Evolutionary conservation across 331 rosid species (phyloP), one percentile per base, ranked within the genome.

Genomic region (Quercus phellos): DNA sequence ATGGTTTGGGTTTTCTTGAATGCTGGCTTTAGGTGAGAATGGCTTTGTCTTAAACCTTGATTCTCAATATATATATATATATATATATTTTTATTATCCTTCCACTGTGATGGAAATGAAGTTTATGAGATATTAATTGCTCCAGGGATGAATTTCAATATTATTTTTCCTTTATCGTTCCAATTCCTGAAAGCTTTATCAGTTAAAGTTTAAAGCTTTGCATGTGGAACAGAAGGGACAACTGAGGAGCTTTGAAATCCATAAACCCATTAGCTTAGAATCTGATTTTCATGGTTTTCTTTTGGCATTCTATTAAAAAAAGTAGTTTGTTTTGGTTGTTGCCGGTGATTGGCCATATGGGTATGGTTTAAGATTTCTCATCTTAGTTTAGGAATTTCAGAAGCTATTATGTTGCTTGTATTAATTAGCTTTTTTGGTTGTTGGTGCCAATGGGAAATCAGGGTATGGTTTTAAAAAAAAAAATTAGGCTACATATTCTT

Each of bases 101-200:
- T 18, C 34, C 6, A 18, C 4, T 6, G 70, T 32, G 46, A 3
- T 12, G 5, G 50, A 16, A 29, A 46, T 46, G 16, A 46, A 46
- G 53, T 46, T 2, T 9, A 18, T 42, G 61, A 38, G 30, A 58
- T 9, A 75, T 34, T 61, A 68, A 75, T 34, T 61, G 73, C 85
- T 82, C 80, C 64, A 5, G 24, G 78, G 86, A 82, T 78, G 83
- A 74, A 14, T 30, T 60, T 24, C 22, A 51, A 54, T 17, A 63
- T n/a, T 6, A 50, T 51, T 22, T 22, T 46, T 46, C 53, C 53
- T 17, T n/a, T 54, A 14, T 82, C 77, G 86, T 82, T 82, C 86
- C 83, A 82, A 78, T 82, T 78, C 58, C 77, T 17, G 83, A 66
- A 82, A 82, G 74, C 74, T 74, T 51, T 46, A 24, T 34, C 38